Base-by-base conservation (phyloP, 495 filamentous ascomycete genomes). In the Xeromyces bisporus region DNA sequence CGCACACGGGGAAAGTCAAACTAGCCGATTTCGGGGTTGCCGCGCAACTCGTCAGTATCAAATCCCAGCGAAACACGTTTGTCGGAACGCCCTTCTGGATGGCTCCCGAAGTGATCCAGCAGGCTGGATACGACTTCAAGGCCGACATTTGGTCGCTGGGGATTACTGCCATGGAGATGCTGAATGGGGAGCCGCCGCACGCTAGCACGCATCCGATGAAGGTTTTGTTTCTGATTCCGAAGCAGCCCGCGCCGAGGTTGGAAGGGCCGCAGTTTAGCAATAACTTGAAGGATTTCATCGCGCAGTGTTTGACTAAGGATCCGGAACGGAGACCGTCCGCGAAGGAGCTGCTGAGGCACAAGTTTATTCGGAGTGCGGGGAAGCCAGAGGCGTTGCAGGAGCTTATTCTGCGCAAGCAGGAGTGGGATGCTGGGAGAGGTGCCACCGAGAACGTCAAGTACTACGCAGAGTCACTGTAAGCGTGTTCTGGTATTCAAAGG, bases 21-120 rank as follows among this genome's bases (percentile, higher is more conserved):
- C 62, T 99, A 35, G 89, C 91, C 12, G 89, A 99, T 57, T 99
- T 99, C 47, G 89, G 89, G 28, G 89, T 99, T 18, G 89, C 89
- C 6, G 89, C 87, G 9, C 89, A 99, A 48, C 66, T 99, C 34
- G 86, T 83, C 36, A 91, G 93, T 53, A 93, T 93, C 51, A 96
- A 94, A 58, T 93, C 89, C 6, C 84, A 93, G 59, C 78, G 89
- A 15, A 92, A 93, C 43, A 97, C 89, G 0, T 96, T 97, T 45
- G 89, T 97, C n/a, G 89, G 89, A 6, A 97, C 89, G 3, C 89
- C 89, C 0, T 97, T 92, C 58, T 97, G 89, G 89, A 97, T 97
- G 89, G 89, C 89, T 3, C 89, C 89, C 6, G 89, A 97, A 50
- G 89, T 97, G 11, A 97, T 97, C 41, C 79, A 94, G 54, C 87